These are phyloP conservation scores for Purpureocillium takamizusanense DNA, from an alignment of 2,329 filamentous ascomycete genomes.

Conservation along the genomic window DNA sequence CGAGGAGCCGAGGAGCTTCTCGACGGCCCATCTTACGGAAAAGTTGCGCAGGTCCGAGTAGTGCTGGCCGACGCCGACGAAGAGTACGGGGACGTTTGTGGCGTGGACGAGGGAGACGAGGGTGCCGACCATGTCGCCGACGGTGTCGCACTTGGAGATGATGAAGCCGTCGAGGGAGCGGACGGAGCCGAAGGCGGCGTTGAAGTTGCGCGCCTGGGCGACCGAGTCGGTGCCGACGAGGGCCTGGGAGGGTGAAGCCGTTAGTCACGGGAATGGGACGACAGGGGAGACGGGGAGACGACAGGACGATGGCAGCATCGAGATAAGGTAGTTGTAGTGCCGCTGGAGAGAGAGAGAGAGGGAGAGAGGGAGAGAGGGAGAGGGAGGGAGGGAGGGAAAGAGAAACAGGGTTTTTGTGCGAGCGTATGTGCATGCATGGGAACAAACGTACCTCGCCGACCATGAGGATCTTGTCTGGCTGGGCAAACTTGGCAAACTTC, in stretches of 20 bases:
- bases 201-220: conserved; percentile 93
- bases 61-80: conserved; percentile 68
- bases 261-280: not conserved
- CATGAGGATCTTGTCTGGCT: conserved; percentile 98
- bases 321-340: too few relatives aligned
- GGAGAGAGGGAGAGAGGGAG: not conserved
- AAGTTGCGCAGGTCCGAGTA: conserved; percentile 61
- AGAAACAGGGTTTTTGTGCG: too few relatives aligned
- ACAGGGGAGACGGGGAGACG: not conserved
- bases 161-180: conserved; percentile 90
- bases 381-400: not conserved
- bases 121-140: conserved; percentile 97
- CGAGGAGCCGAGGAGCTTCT: conserved; percentile 49
- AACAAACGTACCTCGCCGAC: conserved; percentile 50
- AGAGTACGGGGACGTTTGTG: conserved; percentile 90
- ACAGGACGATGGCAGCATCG: too few relatives aligned
- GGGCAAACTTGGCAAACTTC: conserved; percentile 93
- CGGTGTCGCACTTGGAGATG: conserved; percentile 96
- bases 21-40: conserved; percentile 61
- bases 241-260: conserved; percentile 37
- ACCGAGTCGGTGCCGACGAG: conserved; percentile 94
- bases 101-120: conserved; percentile 96
- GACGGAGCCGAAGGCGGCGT: conserved; percentile 75
- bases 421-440: too few relatives aligned
- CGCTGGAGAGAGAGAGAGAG: too few relatives aligned